A percentile compares a stretch with the other conserved stretches of the same genome.
Evolutionary conservation across 1,284 basidiomycete species (phyloP).

Genomic region (Jaminaea rosea): DNA sequence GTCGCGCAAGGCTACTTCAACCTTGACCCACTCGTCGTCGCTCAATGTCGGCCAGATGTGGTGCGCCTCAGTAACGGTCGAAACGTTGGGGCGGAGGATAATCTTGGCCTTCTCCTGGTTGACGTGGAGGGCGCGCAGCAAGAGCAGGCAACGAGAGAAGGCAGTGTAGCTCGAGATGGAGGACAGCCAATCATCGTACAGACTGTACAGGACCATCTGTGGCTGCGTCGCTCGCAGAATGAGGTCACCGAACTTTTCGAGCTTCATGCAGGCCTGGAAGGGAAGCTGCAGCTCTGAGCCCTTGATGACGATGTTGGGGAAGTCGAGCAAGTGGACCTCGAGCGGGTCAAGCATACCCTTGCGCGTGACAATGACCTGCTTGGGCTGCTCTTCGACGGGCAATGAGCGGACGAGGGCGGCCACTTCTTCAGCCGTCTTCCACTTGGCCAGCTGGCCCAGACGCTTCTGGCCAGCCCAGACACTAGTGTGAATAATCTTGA

Average conservation of each 20-base stretch:
- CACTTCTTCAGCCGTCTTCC: conserved; percentile 99
- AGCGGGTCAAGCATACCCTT: conserved; percentile 91
- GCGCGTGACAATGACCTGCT: conserved; percentile 96
- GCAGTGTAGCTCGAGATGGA: conserved; percentile 98
- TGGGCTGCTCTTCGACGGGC: conserved; percentile 97
- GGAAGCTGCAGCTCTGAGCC: conserved; percentile 95
- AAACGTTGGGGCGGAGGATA: conserved; percentile 49
- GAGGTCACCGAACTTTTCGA: conserved; percentile 98
- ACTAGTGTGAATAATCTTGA: conserved; percentile 98
- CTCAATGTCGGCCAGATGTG: conserved; percentile 90
- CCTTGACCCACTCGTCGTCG: conserved; percentile 99
- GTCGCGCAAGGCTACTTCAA: conserved; percentile 78
- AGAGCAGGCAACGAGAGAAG: conserved; percentile 90
- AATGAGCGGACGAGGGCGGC: conserved; percentile 91
- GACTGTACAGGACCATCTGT: conserved; percentile 97
- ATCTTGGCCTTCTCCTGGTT: conserved; percentile 97
- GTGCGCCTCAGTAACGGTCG: conserved; percentile 88
- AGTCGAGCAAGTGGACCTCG: conserved; percentile 93
- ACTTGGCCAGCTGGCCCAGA: conserved; percentile 97
- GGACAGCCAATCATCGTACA: conserved; percentile 99
- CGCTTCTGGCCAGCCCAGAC: conserved; percentile 99
- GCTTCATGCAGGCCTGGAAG: conserved; percentile 99
- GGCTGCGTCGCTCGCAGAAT: conserved; percentile 94
- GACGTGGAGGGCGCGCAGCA: conserved; percentile 92
- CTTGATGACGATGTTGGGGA: conserved; percentile 99